Evolutionary conservation across 148 eudicot genomes (phyloP).

Genomic region (Dianthus caryophyllus): DNA sequence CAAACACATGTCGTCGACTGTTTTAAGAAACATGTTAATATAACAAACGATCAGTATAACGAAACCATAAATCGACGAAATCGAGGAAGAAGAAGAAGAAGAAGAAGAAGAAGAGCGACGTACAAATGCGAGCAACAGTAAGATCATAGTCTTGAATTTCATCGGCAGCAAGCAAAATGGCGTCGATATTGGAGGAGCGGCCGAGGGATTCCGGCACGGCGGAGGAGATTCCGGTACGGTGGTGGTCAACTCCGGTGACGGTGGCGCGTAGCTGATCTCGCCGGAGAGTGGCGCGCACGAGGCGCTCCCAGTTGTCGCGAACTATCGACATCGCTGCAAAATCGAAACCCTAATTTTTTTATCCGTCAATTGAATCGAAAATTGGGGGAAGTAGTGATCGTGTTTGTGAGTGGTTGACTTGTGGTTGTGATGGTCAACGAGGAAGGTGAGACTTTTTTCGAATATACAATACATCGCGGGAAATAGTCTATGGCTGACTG

Average conservation of each 20-base stretch:
- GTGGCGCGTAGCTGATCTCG: slow-evolving; percentile 56
- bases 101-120: slow-evolving; percentile 21
- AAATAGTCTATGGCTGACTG: background rate
- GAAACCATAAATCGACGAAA: background rate
- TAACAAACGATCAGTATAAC: too few relatives aligned
- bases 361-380: too few relatives aligned
- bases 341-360: slow-evolving; percentile 20
- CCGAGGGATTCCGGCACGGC: slow-evolving; percentile 84
- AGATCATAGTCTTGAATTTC: slow-evolving; percentile 84
- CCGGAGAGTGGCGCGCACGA: slow-evolving; percentile 67
- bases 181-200: slow-evolving; percentile 59
- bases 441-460: background rate
- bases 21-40: too few relatives aligned
- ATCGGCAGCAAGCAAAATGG: slow-evolving; percentile 85
- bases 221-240: slow-evolving; percentile 66
- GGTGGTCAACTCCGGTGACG: slow-evolving; percentile 54
- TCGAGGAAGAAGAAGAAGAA: background rate
- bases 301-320: slow-evolving; percentile 77
- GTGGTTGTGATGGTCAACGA: background rate
- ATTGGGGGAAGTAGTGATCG: background rate
- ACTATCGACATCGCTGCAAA: slow-evolving; percentile 43
- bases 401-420: background rate
- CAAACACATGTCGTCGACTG: too few relatives aligned
- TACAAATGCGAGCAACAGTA: slow-evolving; percentile 82
- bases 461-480: background rate